Evolutionary conservation across 2,329 filamentous ascomycete genomes (phyloP).

Genomic region (Lanzia echinophila): DNA sequence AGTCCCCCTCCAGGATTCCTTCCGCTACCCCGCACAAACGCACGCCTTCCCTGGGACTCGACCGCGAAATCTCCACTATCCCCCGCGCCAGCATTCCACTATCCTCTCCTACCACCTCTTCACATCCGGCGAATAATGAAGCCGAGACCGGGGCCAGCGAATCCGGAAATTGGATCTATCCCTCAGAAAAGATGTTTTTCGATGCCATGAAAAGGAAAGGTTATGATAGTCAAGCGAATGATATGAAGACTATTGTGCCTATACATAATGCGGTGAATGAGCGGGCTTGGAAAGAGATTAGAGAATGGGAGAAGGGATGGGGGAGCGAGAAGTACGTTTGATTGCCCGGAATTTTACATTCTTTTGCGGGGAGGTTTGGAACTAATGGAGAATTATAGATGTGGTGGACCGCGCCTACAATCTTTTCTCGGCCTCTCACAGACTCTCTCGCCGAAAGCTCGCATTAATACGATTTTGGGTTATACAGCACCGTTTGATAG

Average conservation of each 20-base stretch:
- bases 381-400: conserved; percentile 34
- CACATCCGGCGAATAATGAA: conserved; percentile 64
- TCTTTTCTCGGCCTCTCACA: conserved; percentile 71
- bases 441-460: conserved; percentile 71
- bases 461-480: conserved; percentile 77
- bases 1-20: conserved; percentile 57
- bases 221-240: conserved; percentile 59
- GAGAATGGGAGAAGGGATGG: conserved; percentile 75
- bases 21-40: conserved; percentile 70
- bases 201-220: conserved; percentile 91
- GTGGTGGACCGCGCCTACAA: conserved; percentile 73
- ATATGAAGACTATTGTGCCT: conserved; percentile 89
- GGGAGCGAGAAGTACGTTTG: conserved; percentile 47
- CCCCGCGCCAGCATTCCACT: conserved; percentile 49
- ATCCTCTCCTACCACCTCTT: conserved; percentile 5
- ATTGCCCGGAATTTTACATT: neutral
- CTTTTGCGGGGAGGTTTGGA: neutral
- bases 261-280: conserved; percentile 99
- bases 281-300: conserved; percentile 88
- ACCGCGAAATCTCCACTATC: conserved; percentile 74
- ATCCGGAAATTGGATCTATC: conserved; percentile 93
- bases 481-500: conserved; percentile 90
- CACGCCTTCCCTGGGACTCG: conserved; percentile 48
- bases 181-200: conserved; percentile 96
- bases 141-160: conserved; percentile 62